phyloP scores from a whole-genome alignment of 192 early-diverging fungal species.

The Coemansia sp. region DNA sequence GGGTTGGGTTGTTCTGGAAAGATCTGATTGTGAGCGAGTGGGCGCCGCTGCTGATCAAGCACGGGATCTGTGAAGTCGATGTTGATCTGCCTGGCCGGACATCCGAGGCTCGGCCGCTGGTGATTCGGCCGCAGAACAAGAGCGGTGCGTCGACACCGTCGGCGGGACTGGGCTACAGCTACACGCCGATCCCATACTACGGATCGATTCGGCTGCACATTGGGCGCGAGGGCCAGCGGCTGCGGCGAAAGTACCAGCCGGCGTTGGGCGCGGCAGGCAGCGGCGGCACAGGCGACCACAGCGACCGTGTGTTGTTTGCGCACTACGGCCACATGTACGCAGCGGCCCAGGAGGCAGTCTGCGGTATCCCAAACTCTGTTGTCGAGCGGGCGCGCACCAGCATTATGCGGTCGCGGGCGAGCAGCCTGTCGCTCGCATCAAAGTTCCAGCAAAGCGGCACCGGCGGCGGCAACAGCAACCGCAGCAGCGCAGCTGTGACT shows the following conservation, averaged over 20 bases:
- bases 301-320: conserved; percentile 47
- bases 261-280: conserved; percentile 13
- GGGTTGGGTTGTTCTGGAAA: conserved; percentile 55
- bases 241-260: conserved; percentile 24
- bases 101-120: conserved; percentile 16
- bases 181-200: conserved; percentile 60
- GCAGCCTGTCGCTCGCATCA: conserved; percentile 44
- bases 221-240: conserved; percentile 25
- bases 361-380: conserved; percentile 25
- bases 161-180: conserved; percentile 19
- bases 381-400: conserved; percentile 46
- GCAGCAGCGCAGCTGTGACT: conserved; percentile 1
- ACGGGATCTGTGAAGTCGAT: conserved; percentile 57
- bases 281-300: conserved; percentile 9
- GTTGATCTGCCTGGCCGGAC: conserved; percentile 20
- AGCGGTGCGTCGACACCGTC: conserved; percentile 20
- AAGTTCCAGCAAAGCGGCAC: conserved; percentile 35
- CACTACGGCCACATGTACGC: conserved; percentile 44
- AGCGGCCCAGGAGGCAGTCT: conserved; percentile 29
- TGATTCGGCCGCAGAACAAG: conserved; percentile 27
- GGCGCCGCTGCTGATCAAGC: conserved; percentile 59
- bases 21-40: conserved; percentile 58
- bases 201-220: conserved; percentile 61
- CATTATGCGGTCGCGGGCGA: conserved; percentile 50
- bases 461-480: conserved; percentile 5